Evolutionary conservation across 768 basidiomycete species (phyloP), one percentile per base, ranked within the genome.

Genomic region (Fistulinella prunicolor): DNA sequence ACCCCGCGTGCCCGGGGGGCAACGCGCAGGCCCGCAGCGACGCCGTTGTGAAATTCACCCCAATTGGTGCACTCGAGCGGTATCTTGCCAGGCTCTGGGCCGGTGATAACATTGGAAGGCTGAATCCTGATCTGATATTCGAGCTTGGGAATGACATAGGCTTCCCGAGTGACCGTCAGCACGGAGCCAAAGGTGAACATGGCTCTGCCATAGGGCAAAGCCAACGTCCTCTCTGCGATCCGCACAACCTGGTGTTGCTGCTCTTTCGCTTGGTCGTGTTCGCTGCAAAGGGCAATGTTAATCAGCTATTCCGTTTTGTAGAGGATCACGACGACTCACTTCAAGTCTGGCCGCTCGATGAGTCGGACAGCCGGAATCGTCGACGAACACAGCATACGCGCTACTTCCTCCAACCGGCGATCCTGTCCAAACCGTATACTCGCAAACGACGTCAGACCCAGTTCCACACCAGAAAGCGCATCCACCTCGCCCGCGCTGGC

Each of bases 41-140:
- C 95, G 9, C 96, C 96, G 54, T 95, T 94, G 68, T 98, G 94
- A 68, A 99, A 99, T 51, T 94, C 89, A n/a, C 90, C 93, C 96
- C 95, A 99, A 43, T 76, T 79, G 6, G 81, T 68, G 24, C 83
- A 85, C 36, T 97, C 94, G 1, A 69, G 56, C 0, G 79, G 73
- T 49, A 93, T 79, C 63, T 90, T 88, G 17, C 84, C 83, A n/a
- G 73, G 62, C 49, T 91, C 89, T 1, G 85, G 82, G 14, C 77
- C 65, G 26, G 85, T 76, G 9, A 75, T 72, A 30, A 82, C 66
- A 58, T 88, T 89, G 44, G 82, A 70, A 5, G 90, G 91, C 53
- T 87, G 85, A 14, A 92, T 66, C 20, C 83, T 81, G 53, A 92
- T 77, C 22, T 79, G 73, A 58, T 80, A 89, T 59, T 92, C 89